Percentiles rank a stretch among this genome's conserved stretches.
Conservation (phyloP, 2,329 filamentous ascomycete species). For the Lojkania enalia region DNA sequence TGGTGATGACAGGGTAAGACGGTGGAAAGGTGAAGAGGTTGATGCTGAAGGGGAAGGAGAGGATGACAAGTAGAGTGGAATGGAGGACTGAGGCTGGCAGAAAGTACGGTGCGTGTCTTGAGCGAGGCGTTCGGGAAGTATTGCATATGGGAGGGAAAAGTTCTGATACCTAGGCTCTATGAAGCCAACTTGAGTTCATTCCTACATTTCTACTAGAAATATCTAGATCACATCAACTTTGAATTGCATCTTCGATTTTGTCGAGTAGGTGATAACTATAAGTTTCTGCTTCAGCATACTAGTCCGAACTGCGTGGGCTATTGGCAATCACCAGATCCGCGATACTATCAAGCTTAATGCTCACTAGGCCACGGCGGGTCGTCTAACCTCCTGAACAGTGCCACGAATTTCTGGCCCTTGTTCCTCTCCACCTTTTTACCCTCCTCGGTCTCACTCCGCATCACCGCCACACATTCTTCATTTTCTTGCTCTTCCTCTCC, state of each 20-base stretch:
- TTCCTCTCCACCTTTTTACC: slow-evolving; percentile 95
- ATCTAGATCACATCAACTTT: too few relatives aligned
- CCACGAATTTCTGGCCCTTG: slow-evolving; percentile 86
- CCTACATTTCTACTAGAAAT: too few relatives aligned
- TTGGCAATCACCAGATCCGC: too few relatives aligned
- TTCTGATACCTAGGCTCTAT: slow-evolving; percentile 8
- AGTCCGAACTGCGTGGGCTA: too few relatives aligned
- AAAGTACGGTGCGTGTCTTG: slow-evolving; percentile 14
- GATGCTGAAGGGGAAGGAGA: slow-evolving; percentile 47
- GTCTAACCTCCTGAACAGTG: slow-evolving; percentile 78
- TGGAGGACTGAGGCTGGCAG: slow-evolving; percentile 59
- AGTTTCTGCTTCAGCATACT: too few relatives aligned
- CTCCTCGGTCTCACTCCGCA: slow-evolving; percentile 88
- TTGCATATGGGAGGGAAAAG: slow-evolving; percentile 4
- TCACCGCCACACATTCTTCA: slow-evolving; percentile 72
- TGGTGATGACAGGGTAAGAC: slow-evolving; percentile 72
- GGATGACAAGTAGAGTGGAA: slow-evolving; percentile 68
- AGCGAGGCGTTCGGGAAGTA: slow-evolving; percentile 33
- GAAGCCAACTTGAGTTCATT: not conserved
- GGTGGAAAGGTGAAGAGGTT: slow-evolving; percentile 55
- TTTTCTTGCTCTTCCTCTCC: slow-evolving; percentile 66
- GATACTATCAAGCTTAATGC: too few relatives aligned
- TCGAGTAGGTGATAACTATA: too few relatives aligned
- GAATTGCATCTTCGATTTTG: too few relatives aligned
- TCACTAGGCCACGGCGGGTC: slow-evolving; percentile 73